Percentiles rank a stretch among this genome's conserved stretches.
These are phyloP conservation scores for Gaeumannomyces tritici DNA, from an alignment of 2,329 filamentous ascomycete genomes.

Conservation along the genomic window DNA sequence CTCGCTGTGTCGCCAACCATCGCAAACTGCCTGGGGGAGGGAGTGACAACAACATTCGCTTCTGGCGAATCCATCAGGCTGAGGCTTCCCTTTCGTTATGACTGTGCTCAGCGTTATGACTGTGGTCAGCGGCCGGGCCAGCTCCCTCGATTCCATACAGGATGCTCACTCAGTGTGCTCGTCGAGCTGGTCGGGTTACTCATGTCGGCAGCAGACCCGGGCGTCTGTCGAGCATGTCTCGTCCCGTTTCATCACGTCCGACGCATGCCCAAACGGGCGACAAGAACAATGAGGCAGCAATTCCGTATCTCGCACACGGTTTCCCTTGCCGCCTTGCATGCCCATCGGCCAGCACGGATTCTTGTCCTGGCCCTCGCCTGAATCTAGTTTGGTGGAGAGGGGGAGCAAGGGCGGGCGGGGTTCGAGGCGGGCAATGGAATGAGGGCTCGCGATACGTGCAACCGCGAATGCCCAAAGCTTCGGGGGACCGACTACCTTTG, in stretches of 20 bases:
- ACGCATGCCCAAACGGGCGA: background rate
- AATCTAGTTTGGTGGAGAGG: background rate
- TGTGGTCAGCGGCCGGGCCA: background rate
- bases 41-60: background rate
- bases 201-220: background rate
- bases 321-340: background rate
- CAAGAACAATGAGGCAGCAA: background rate
- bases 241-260: background rate
- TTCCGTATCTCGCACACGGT: background rate
- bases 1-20: background rate
- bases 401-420: background rate
- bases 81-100: background rate
- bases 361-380: too few species aligned
- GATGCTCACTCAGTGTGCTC: background rate
- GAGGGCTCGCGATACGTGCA: background rate
- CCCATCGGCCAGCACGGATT: background rate
- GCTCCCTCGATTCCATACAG: background rate
- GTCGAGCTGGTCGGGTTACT: background rate
- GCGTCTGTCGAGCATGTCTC: background rate
- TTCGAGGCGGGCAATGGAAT: background rate
- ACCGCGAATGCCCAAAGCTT: background rate
- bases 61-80: background rate
- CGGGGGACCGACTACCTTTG: too few species aligned
- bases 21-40: too few species aligned
- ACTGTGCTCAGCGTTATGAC: background rate